Conservation (phyloP, 2,329 filamentous ascomycete genomes). For the Exophiala lecanii-corni region DNA sequence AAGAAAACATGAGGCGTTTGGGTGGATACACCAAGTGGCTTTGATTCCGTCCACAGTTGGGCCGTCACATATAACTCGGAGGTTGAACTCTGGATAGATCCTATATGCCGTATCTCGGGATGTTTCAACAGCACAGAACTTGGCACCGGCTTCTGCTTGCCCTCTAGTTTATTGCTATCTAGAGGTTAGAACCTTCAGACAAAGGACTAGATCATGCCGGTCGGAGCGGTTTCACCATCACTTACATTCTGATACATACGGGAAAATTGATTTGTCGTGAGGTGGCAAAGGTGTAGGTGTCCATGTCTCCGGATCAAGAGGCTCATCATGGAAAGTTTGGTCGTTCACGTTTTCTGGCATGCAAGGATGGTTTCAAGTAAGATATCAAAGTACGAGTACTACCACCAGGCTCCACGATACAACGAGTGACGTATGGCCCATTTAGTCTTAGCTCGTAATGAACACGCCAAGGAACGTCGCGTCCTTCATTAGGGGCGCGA, state of each 20-base stretch:
- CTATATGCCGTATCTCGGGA: conserved; percentile 78
- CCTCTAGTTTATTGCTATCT: conserved; percentile 67
- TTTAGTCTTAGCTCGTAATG: too few species aligned
- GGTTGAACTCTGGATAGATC: conserved; percentile 78
- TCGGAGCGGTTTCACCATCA: conserved; percentile 15
- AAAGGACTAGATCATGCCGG: background rate
- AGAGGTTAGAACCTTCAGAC: conserved; percentile 8
- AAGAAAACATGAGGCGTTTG: conserved; percentile 94
- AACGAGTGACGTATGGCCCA: too few species aligned
- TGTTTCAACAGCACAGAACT: conserved; percentile 74
- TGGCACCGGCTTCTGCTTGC: conserved; percentile 67
- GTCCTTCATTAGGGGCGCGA: too few species aligned
- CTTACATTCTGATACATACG: conserved; percentile 60
- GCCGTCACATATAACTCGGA: conserved; percentile 83
- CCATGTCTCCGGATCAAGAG: too few species aligned
- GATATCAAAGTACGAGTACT: too few species aligned
- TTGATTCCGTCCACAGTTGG: conserved; percentile 93
- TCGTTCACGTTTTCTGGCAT: too few species aligned
- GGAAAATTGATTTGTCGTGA: conserved; percentile 78
- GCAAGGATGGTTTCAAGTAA: too few species aligned
- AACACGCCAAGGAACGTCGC: too few species aligned
- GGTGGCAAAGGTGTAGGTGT: conserved; percentile 91
- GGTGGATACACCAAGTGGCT: conserved; percentile 83
- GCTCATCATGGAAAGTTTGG: too few species aligned
- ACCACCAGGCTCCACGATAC: too few species aligned